Conservation (phyloP, 257 asterid species). For the Petrea volubilis region DNA sequence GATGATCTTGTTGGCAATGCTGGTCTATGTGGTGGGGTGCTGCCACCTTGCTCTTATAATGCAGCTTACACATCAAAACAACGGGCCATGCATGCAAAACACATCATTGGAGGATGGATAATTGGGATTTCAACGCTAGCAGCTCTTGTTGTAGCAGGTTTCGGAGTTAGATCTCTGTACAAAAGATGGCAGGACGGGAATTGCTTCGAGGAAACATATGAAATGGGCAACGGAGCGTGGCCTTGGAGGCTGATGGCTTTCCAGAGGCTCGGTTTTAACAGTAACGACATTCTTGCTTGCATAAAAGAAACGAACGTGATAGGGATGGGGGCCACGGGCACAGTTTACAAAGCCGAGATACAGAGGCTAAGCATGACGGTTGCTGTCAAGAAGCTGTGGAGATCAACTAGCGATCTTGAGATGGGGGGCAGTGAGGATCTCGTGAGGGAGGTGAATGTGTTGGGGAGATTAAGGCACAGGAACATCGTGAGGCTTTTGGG, state of each 20-base stretch:
- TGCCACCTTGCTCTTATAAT: conserved; percentile 55
- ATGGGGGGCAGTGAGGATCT: conserved; percentile 55
- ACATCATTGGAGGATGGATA: conserved; percentile 56
- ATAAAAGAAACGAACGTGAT: conserved; percentile 63
- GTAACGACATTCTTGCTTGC: conserved; percentile 58
- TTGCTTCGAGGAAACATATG: conserved; percentile 59
- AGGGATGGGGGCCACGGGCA: conserved; percentile 78
- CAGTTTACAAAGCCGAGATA: conserved; percentile 64
- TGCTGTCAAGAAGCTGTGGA: conserved; percentile 74
- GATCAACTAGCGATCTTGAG: conserved; percentile 55
- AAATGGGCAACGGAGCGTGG: conserved; percentile 52
- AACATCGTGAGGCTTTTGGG: conserved; percentile 65
- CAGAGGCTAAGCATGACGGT: conserved; percentile 44
- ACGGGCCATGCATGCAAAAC: conserved; percentile 41
- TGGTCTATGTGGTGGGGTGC: conserved; percentile 66
- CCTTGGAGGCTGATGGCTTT: conserved; percentile 83
- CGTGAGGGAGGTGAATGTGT: conserved; percentile 64
- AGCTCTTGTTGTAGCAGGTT: conserved; percentile 40
- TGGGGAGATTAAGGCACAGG: conserved; percentile 64
- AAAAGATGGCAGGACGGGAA: conserved; percentile 54
- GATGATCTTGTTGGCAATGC: conserved; percentile 57
- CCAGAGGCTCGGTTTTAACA: conserved; percentile 64
- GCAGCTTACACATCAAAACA: conserved; percentile 35
- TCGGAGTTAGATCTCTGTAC: conserved; percentile 47
- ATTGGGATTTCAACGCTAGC: conserved; percentile 52